phyloP scores from a whole-genome alignment of 1,284 basidiomycete species.

The Moniliophthora roreri region DNA sequence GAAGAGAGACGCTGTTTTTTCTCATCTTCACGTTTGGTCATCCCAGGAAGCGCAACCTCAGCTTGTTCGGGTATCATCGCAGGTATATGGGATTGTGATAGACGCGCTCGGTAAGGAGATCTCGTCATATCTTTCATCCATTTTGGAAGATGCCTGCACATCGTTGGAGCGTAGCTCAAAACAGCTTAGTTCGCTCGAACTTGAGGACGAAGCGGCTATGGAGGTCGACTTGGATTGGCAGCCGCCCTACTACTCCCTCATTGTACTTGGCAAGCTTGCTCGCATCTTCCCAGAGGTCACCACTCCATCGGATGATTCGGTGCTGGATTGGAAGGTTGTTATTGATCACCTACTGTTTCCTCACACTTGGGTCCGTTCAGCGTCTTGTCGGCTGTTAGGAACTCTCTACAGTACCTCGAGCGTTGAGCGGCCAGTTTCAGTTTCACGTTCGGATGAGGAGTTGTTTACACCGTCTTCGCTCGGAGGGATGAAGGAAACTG shows the following conservation, averaged over 20 bases:
- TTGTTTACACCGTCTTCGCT: conserved; percentile 49
- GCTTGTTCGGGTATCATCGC: conserved; percentile 72
- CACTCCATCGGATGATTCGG: conserved; percentile 32
- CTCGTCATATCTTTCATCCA: conserved; percentile 44
- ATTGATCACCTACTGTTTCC: conserved; percentile 80
- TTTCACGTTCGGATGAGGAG: no score
- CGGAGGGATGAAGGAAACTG: conserved; percentile 65
- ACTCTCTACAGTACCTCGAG: conserved; percentile 61
- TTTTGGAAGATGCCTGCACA: conserved; percentile 61
- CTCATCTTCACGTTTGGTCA: conserved; percentile 84
- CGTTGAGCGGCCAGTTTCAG: conserved; percentile 32
- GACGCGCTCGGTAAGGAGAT: conserved; percentile 60
- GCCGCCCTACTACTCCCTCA: conserved; percentile 80
- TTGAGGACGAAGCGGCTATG: conserved; percentile 44
- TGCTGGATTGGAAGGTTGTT: conserved; percentile 64
- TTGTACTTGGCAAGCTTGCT: conserved; percentile 65
- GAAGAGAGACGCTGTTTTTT: conserved; percentile 59
- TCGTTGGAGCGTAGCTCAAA: conserved; percentile 51
- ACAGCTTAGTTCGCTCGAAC: conserved; percentile 30
- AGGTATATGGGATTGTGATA: conserved; percentile 80
- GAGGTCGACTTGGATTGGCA: conserved; percentile 76
- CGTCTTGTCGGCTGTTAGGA: conserved; percentile 79
- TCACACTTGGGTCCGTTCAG: conserved; percentile 92
- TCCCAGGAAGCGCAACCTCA: conserved; percentile 59
- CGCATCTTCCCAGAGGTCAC: conserved; percentile 54